Evolutionary conservation across 1,284 basidiomycete species (phyloP), one percentile per base, ranked within the genome.

Genomic region (Rugosomyces carneus): DNA sequence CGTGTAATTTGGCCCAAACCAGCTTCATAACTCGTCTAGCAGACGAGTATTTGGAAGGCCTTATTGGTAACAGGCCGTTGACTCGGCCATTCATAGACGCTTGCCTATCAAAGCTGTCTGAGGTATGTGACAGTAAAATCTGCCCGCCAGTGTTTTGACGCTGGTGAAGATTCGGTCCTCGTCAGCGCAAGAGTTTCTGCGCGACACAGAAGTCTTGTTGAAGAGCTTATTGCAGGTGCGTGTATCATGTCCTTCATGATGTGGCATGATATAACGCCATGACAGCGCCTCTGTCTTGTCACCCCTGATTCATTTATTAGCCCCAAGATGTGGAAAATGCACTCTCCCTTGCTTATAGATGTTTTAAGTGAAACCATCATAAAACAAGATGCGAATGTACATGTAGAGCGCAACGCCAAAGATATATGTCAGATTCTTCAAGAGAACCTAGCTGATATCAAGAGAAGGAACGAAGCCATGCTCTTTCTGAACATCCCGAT

Each of bases 1-100:
- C 71, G 0, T 84, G 84, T 53, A 93, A 93, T 62, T 73, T 92
- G 15, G 89, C 90, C 1, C 93, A 96, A 65, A 75, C 87, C 5
- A 84, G 85, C 0, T 94, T 96, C 57, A 68, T 94, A 9, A 76
- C 79, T 6, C 76, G 84, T 40, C 67, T 96, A 13, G 76, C 80
- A 3, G 87, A 92, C 53, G 89, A 92, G 56, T 91, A 89, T 61
- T 65, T 91, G 3, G 76, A 80, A 37, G 87, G 83, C 26, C 76
- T 94, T 60, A 65, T 82, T n/a, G 66, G 69, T 23, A 80, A 74
- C 57, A 77, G 86, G 10, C 76, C 82, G 1, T 68, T 90, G 41
- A 69, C 77, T 3, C 75, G 74, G 34, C 81, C 81, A 4, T 76
- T 90, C 47, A 71, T 79, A 1, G 84, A 88, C 18, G 78, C 80